phyloP scores from a whole-genome alignment of 306 rosid species.

The Citrullus amarus region DNA sequence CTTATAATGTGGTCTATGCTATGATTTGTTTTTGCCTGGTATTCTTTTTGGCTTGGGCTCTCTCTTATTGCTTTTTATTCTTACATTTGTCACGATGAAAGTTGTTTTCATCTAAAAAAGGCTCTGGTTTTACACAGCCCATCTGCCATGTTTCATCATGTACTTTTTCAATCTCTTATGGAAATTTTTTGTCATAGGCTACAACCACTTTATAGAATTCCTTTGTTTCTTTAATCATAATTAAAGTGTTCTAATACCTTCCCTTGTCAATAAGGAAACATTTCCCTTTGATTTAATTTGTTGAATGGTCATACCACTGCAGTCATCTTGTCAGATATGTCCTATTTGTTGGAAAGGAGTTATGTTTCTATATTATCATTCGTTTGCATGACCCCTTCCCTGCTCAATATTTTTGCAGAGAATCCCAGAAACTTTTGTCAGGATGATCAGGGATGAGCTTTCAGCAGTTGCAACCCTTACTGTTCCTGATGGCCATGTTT shows the following conservation, averaged over 20 bases:
- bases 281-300: not conserved
- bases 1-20: not conserved
- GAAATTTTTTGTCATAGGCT: not conserved
- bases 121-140: not conserved
- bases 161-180: not conserved
- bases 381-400: not conserved
- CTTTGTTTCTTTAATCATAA: not conserved
- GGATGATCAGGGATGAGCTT: constrained; percentile 51
- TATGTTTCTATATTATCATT: not conserved
- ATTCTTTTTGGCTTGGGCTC: not conserved
- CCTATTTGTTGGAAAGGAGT: not conserved
- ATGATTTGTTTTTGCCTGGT: not conserved
- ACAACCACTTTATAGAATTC: not conserved
- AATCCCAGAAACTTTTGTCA: constrained; percentile 69
- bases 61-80: not conserved
- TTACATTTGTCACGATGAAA: not conserved
- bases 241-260: not conserved
- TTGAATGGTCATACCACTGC: not conserved
- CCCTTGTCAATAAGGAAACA: not conserved
- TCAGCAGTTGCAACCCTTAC: constrained; percentile 44
- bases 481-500: constrained; percentile 69
- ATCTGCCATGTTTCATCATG: not conserved
- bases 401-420: constrained; percentile 43
- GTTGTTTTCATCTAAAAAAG: not conserved
- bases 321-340: not conserved